Evolutionary conservation across 2,329 filamentous ascomycete genomes (phyloP), one percentile per base, ranked within the genome.

Genomic region (Phaeoacremonium minimum): DNA sequence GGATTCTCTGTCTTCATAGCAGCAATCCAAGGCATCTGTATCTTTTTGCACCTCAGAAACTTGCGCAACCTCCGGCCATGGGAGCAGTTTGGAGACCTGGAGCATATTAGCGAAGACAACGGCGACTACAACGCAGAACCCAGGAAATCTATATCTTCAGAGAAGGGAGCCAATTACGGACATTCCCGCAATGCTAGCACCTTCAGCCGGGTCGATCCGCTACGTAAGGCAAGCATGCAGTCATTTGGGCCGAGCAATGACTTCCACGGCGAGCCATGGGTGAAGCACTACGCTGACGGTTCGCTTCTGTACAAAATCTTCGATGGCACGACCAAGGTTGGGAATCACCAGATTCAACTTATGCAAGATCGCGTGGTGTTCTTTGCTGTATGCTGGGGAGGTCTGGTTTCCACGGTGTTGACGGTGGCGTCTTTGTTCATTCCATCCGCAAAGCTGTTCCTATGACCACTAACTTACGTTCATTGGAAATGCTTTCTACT

Each of bases 31-130:
- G 56, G 60, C 6, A 48, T 69, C 4, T 67, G 62, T 31, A 19
- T 66, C 6, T 39, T 57, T 13, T 40, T 68, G 7, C 51, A 63
- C 37, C 41, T 52, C 9, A 42, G 47, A 13, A 44, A 53, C 7
- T 46, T 41, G 32, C 57, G 66, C 8, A 55, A 61, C 22, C 39
- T 65, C 5, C 48, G 58, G 4, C 60, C 63, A 0, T 69, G 64
- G 65, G 66, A 69, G 41, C 46, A 54, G 37, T 29, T 32, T 17
- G n/a, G n/a, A n/a, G n/a, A n/a, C 28, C 30, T 12, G 31, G 32
- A 9, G 22, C 15, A 12, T 18, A 33, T 5, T 16, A 13, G 3
- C 1, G 36, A 6, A 14, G 7, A 34, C 18, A 26, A 35, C 11
- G 17, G 20, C 2, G 43, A 41, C n/a, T 35, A 31, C 12, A 18